These are phyloP conservation scores for Morella rubra DNA, from an alignment of 306 rosid genomes.

Conservation along the genomic window DNA sequence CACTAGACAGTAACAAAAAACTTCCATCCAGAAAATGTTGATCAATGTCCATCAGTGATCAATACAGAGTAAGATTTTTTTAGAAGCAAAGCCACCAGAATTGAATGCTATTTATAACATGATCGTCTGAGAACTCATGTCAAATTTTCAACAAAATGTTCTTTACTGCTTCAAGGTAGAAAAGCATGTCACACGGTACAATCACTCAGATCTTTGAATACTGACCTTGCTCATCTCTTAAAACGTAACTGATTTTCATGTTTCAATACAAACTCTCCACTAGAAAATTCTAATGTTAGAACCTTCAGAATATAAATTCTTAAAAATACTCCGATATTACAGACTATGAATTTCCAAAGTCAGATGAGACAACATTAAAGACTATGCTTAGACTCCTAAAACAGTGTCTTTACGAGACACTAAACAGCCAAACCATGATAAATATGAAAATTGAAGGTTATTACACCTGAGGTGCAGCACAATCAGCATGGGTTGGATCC, in stretches of 20 bases:
- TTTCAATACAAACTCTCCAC: neutral
- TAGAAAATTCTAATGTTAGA: neutral
- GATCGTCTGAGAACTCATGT: neutral
- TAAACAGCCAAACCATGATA: too few relatives aligned
- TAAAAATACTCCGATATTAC: too few relatives aligned
- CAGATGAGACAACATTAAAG: neutral
- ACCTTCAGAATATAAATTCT: neutral
- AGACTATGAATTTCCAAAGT: neutral
- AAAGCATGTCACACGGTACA: neutral
- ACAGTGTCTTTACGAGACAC: too few relatives aligned
- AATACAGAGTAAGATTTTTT: neutral
- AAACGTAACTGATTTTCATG: neutral
- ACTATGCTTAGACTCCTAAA: neutral
- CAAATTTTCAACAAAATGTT: neutral
- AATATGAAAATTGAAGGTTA: neutral
- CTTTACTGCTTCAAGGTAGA: neutral
- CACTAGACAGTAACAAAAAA: neutral
- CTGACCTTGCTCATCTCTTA: neutral
- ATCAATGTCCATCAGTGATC: neutral
- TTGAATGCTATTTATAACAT: neutral
- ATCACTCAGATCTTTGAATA: neutral
- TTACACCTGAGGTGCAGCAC: constrained; percentile 54
- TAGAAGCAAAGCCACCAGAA: neutral
- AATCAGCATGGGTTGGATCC: constrained; percentile 55
- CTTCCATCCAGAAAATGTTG: neutral